Evolutionary conservation across 257 asterid species (phyloP).

Genomic region (Nyctanthes arbortristis): DNA sequence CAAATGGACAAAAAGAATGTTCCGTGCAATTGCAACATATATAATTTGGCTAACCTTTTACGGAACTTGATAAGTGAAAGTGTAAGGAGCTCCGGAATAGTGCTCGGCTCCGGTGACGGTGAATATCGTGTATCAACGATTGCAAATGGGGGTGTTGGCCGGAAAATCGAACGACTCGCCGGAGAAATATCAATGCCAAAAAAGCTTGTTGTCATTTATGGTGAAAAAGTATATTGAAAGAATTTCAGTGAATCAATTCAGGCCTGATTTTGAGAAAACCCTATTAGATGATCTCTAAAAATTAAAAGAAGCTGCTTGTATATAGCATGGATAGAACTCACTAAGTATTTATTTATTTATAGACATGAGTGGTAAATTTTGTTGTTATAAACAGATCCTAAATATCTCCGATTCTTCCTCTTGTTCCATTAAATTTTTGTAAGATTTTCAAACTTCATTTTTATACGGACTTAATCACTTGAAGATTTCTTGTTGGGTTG

Average conservation of each 20-base stretch:
- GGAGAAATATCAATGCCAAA: slow-evolving; percentile 14
- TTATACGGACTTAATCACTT: not conserved
- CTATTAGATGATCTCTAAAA: not conserved
- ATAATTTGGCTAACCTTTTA: slow-evolving; percentile 31
- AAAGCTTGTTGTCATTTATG: slow-evolving; percentile 49
- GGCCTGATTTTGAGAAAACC: not conserved
- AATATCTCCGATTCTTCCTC: slow-evolving; percentile 24
- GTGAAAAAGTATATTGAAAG: slow-evolving; percentile 1
- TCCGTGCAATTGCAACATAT: no score
- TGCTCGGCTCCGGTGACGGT: slow-evolving; percentile 36
- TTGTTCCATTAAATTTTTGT: slow-evolving; percentile 10
- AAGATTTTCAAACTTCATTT: slow-evolving; percentile 16
- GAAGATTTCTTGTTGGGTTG: not conserved
- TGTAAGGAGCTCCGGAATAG: slow-evolving; percentile 14
- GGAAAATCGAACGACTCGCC: slow-evolving; percentile 8
- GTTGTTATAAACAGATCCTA: slow-evolving; percentile 33
- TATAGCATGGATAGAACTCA: not conserved
- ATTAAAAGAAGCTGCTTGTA: not conserved
- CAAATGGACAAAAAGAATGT: no score
- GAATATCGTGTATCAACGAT: slow-evolving; percentile 38
- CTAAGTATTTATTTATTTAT: not conserved
- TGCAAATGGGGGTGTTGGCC: slow-evolving; percentile 4
- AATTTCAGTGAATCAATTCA: not conserved
- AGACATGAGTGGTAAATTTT: not conserved
- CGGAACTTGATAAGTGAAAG: slow-evolving; percentile 27